A percentile compares a stretch with the other conserved stretches of the same genome.
These are phyloP conservation scores for Thelonectria discophora DNA, from an alignment of 2,329 filamentous ascomycete genomes.

Conservation along the genomic window DNA sequence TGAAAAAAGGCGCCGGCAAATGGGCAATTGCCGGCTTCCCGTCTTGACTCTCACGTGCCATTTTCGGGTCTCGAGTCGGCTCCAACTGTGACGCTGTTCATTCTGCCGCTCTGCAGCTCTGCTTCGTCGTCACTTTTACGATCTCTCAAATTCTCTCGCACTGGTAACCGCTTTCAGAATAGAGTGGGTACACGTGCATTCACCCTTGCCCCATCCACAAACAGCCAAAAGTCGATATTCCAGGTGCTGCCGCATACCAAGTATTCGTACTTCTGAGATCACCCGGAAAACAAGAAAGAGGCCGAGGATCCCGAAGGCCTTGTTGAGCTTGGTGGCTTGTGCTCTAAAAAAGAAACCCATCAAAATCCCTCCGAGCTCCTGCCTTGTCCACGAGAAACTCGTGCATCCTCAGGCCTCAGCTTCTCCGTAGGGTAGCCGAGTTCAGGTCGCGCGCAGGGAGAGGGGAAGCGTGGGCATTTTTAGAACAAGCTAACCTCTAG, in stretches of 20 bases:
- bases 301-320: slow-evolving; percentile 9
- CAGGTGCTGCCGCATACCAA: too few species aligned
- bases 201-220: not conserved
- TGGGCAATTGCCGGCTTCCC: not conserved
- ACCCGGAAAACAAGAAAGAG: slow-evolving; percentile 2
- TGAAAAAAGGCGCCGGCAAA: not conserved
- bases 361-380: too few species aligned
- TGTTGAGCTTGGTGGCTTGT: slow-evolving; percentile 8
- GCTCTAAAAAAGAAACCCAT: not conserved
- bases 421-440: not conserved
- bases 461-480: not conserved
- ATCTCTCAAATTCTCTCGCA: slow-evolving; percentile 12
- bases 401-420: too few species aligned
- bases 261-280: not conserved
- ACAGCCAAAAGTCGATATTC: too few species aligned
- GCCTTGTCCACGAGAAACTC: too few species aligned
- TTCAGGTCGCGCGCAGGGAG: not conserved
- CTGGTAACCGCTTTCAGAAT: slow-evolving; percentile 18
- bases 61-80: too few species aligned
- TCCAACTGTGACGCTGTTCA: too few species aligned
- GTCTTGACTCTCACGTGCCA: slow-evolving; percentile 17
- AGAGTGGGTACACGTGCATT: slow-evolving; percentile 4
- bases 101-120: too few species aligned
- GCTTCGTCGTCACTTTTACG: too few species aligned
- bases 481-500: not conserved